Conservation (phyloP, 352 stramenopile genomes). For the Pythium phragmitis region DNA sequence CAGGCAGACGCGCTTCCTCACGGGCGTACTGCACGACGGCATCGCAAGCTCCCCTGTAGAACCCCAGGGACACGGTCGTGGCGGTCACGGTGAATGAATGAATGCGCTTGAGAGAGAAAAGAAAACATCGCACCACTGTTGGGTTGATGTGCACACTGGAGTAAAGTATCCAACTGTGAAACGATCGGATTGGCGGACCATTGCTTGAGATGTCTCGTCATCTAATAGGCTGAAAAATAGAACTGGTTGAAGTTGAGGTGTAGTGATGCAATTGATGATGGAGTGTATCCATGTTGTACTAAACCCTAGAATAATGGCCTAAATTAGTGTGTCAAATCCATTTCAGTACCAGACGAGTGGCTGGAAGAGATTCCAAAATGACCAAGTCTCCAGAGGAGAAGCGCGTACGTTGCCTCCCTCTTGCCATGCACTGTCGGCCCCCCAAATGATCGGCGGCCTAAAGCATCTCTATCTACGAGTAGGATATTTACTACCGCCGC, state of each 20-base stretch:
- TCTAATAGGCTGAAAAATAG: too few relatives aligned
- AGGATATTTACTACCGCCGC: slow-evolving; percentile 91
- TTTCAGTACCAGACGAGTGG: slow-evolving; percentile 6
- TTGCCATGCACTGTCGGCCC: not conserved
- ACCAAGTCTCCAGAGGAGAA: slow-evolving; percentile 63
- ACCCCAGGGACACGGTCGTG: not conserved
- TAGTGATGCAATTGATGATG: too few relatives aligned
- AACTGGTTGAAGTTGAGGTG: too few relatives aligned
- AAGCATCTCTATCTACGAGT: not conserved
- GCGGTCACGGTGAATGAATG: too few relatives aligned
- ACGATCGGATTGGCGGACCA: too few relatives aligned
- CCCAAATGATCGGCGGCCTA: not conserved
- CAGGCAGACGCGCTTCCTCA: too few relatives aligned
- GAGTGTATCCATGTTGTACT: not conserved
- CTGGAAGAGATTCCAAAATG: slow-evolving; percentile 28
- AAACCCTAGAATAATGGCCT: too few relatives aligned
- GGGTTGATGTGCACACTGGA: too few relatives aligned
- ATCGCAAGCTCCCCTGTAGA: not conserved
- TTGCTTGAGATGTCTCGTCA: too few relatives aligned
- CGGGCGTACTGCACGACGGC: not conserved
- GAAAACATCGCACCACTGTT: too few relatives aligned
- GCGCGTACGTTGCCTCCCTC: slow-evolving; percentile 33
- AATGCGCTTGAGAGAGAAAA: too few relatives aligned
- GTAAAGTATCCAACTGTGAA: too few relatives aligned
- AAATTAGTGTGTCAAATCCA: not conserved